phyloP scores from a whole-genome alignment of 768 basidiomycete species.

The Mrakia gelida region DNA sequence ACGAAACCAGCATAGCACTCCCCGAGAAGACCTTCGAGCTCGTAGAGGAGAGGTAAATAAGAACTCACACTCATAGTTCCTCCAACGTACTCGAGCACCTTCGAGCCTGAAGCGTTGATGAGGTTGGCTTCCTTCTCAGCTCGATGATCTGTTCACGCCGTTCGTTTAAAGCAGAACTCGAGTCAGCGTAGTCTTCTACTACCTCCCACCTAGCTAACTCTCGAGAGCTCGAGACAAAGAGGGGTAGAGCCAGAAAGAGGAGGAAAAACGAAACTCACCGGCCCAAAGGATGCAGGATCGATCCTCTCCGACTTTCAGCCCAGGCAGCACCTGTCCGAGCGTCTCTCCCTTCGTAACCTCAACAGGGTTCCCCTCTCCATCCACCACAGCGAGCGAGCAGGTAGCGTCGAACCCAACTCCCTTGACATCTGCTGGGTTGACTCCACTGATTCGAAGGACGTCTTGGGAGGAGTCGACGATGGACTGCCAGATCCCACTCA shows the following conservation, averaged over 20 bases:
- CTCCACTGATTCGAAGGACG: slow-evolving; percentile 53
- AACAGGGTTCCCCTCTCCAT: slow-evolving; percentile 67
- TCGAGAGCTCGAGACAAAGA: not conserved
- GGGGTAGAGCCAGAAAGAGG: not conserved
- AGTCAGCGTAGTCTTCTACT: not conserved
- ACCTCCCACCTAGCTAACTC: not conserved
- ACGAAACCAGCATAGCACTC: not conserved
- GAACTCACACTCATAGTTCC: slow-evolving; percentile 76
- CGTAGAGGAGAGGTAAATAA: not conserved
- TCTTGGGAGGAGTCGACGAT: slow-evolving; percentile 56
- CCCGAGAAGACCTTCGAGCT: not conserved
- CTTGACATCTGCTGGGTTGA: slow-evolving; percentile 62
- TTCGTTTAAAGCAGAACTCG: not conserved
- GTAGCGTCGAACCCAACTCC: slow-evolving; percentile 95
- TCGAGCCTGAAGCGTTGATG: slow-evolving; percentile 78
- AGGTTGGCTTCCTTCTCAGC: slow-evolving; percentile 85
- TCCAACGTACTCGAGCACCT: slow-evolving; percentile 89
- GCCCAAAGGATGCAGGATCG: slow-evolving; percentile 79
- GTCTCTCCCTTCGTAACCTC: slow-evolving; percentile 64
- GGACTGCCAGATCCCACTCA: slow-evolving; percentile 74
- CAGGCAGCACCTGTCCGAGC: slow-evolving; percentile 49
- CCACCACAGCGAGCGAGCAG: slow-evolving; percentile 85
- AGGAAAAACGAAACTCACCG: not conserved
- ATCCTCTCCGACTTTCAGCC: slow-evolving; percentile 62
- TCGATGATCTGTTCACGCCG: slow-evolving; percentile 61